Evolutionary conservation across 73 alveolate genomes (phyloP), one percentile per base, ranked within the genome.

Genomic region (Effrenium voratum): DNA sequence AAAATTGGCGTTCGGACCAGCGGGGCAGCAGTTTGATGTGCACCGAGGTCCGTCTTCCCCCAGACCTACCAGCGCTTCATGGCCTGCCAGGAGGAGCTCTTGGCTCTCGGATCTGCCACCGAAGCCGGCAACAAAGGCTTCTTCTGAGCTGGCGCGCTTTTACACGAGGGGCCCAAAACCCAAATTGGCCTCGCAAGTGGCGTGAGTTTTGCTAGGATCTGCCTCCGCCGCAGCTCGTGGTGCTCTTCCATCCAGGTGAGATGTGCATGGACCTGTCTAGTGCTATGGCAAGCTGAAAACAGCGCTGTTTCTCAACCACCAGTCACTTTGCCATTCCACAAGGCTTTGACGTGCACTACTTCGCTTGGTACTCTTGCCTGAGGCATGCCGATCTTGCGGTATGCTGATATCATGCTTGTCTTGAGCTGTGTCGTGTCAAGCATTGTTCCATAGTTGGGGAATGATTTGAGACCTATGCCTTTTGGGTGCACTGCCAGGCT

Each of bases 231-330:
- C 77, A 83, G 76, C 77, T 83, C 47, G 93, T 83, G 49, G 93
- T 83, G 55, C 93, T 83, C 32, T 83, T 83, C 60, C 93, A 83
- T 83, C 93, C 93, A 50, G 93, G 90, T 44, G 66, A 40, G 59
- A 5, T 12, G 63, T 19, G 8, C 63, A 19, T 19, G 63, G 19
- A 19, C 19, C 63, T 52, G 8, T 16, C 40, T 63, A 36, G 77
- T 63, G 40, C 77, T 63, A 15, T 63, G 77, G 26, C 43, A 66
- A n/a, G 41, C 44, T 24, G 77, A 63, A 8, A 63, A 22, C 26
- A 30, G 30, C 40, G 1, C 15, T 16, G 16, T 19, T 10, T 66
- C 30, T 66, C 79, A 28, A 24, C 40, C 79, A 30, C 43, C 16
- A 16, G 15, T 30, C n/a, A 24, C 79, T 16, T 24, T 30, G 26